Percentiles rank a stretch among this genome's conserved stretches.
Conservation (phyloP, 176 grass and related monocot genomes). For the Phyllostachys edulis region DNA sequence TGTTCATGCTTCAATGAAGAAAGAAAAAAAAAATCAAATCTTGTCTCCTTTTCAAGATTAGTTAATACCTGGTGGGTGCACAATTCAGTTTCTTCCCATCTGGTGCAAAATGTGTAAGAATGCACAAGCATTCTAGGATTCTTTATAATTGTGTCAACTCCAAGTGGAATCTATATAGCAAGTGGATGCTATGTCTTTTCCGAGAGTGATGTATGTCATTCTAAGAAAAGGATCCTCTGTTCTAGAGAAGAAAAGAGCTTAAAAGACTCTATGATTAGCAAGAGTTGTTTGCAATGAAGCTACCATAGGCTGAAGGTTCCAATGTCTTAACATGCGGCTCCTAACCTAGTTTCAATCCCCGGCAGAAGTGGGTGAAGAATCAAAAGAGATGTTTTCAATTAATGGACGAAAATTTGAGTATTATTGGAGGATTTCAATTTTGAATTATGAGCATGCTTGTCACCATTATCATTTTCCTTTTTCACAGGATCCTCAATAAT, state of each 20-base stretch:
- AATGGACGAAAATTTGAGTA: too few species aligned
- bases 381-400: background rate
- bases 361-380: background rate
- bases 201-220: background rate
- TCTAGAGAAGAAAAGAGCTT: background rate
- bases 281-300: background rate
- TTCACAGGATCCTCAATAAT: slow-evolving; percentile 51
- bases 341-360: background rate
- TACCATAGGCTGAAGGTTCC: background rate
- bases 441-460: slow-evolving; percentile 47
- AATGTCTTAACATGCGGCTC: background rate
- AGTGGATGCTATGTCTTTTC: background rate
- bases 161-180: background rate
- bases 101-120: background rate
- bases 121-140: background rate
- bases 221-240: background rate
- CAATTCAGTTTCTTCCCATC: background rate
- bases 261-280: background rate
- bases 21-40: background rate
- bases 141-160: background rate
- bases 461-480: slow-evolving; percentile 48
- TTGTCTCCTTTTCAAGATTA: background rate
- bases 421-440: background rate
- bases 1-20: background rate
- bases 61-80: background rate